Percentiles rank a stretch among this genome's conserved stretches.
These are phyloP conservation scores for Didymella sp. DNA, from an alignment of 2,329 filamentous ascomycete species.

Conservation along the genomic window DNA sequence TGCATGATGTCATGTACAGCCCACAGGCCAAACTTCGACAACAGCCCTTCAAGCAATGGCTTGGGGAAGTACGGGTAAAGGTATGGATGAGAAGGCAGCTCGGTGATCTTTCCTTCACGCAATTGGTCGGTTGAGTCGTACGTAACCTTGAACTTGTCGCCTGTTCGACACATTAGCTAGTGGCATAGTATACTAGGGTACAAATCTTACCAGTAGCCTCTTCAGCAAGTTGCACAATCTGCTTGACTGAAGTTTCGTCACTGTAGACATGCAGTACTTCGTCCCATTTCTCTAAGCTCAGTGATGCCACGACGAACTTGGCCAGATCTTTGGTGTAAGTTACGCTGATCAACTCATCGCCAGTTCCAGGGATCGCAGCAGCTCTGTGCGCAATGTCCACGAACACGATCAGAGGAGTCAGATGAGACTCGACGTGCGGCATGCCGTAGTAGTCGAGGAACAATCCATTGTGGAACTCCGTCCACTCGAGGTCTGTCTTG, in stretches of 20 bases:
- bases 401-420: constrained; percentile 20
- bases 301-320: constrained; percentile 22
- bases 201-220: constrained; percentile 33
- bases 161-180: constrained; percentile 29
- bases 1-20: constrained; percentile 12
- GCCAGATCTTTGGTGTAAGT: constrained; percentile 31
- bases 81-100: constrained; percentile 24
- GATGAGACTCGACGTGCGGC: constrained; percentile 31
- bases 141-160: constrained; percentile 31
- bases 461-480: constrained; percentile 33
- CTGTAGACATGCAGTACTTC: constrained; percentile 37
- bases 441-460: constrained; percentile 45
- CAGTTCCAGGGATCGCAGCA: constrained; percentile 29
- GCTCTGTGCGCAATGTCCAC: constrained; percentile 26
- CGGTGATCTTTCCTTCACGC: constrained; percentile 20
- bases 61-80: constrained; percentile 29
- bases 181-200: no score
- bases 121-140: constrained; percentile 28
- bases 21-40: constrained; percentile 26
- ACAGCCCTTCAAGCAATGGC: constrained; percentile 11
- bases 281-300: constrained; percentile 44
- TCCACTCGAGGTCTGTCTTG: constrained; percentile 36
- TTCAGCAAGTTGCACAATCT: constrained; percentile 54
- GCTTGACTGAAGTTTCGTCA: constrained; percentile 55
- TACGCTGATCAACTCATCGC: constrained; percentile 22